A percentile compares a stretch with the other conserved stretches of the same genome.
Conservation (phyloP, 1,284 basidiomycete genomes). For the Heterobasidion annosum region DNA sequence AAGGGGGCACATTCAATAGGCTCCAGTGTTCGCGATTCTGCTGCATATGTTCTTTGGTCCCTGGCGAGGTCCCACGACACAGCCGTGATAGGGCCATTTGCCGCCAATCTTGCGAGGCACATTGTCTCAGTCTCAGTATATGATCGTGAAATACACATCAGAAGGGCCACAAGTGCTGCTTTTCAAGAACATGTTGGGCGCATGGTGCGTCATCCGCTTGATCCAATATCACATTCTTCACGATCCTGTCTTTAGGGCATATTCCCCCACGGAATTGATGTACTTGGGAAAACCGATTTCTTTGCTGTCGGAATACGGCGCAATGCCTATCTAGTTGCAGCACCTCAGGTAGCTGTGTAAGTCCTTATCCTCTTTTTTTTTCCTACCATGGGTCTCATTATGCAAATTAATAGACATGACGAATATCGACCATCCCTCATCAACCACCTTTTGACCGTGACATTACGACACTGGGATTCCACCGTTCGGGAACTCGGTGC, state of each 20-base stretch:
- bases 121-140: conserved; percentile 78
- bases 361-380: conserved; percentile 19
- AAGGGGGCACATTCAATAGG: conserved; percentile 92
- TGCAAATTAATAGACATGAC: conserved; percentile 33
- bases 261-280: conserved; percentile 91
- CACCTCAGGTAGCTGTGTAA: conserved; percentile 79
- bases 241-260: conserved; percentile 44
- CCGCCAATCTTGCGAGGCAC: conserved; percentile 56
- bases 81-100: conserved; percentile 52
- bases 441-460: conserved; percentile 68
- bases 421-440: conserved; percentile 71
- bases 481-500: conserved; percentile 79
- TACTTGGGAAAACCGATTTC: conserved; percentile 89
- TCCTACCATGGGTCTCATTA: not conserved
- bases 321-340: conserved; percentile 78
- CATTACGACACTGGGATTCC: conserved; percentile 86
- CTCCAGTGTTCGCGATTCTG: conserved; percentile 90
- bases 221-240: conserved; percentile 7
- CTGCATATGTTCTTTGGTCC: conserved; percentile 94
- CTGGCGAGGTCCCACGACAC: conserved; percentile 72
- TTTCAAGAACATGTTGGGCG: conserved; percentile 97
- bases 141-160: conserved; percentile 91
- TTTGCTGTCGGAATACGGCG: conserved; percentile 84
- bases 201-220: conserved; percentile 47
- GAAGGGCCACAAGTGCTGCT: conserved; percentile 95